Evolutionary conservation across 2,329 filamentous ascomycete genomes (phyloP), one percentile per base, ranked within the genome.

Genomic region (Calycina marina): DNA sequence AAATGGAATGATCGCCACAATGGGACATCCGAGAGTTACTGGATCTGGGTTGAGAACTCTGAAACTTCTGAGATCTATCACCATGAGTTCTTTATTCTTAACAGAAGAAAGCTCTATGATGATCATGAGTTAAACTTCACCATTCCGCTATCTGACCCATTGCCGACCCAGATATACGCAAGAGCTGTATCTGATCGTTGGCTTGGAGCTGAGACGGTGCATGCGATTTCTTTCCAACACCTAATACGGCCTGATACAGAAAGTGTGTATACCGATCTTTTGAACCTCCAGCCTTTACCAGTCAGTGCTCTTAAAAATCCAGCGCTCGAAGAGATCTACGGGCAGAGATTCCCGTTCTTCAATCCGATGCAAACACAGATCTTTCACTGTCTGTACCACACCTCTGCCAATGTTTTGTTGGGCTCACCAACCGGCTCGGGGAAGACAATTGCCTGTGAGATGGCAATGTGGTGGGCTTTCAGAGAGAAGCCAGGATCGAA

Each of bases 401-500:
- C 90, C 0, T 58, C 80, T 5, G 78, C 82, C 28, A 98, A 98
- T 50, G 86, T 98, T 4, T 68, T 98, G 3, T 69, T 98, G 6
- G 90, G 92, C 5, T 96, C 90, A 2, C 92, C 90, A 0, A 98
- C 92, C 0, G 90, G 90, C 36, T 93, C 85, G 64, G 90, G 90
- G 37, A 98, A 98, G 63, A 98, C 92, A 1, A 81, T 98, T 25
- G 90, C 92, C 12, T 85, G 82, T 30, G 90, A 98, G 53, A 60
- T 98, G 39, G 86, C 92, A 15, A 96, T 98, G 88, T 98, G 92
- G 92, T 94, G 86, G 85, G 88, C 90, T 3, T 96, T 98, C 59
- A 75, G 86, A 10, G 86, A 94, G 52, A 78, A 79, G 31, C 90
- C 90, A 1, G 85, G 86, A 3, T 93, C 85, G 3, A 98, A 98